Conservation (phyloP, 257 asterid genomes). For the Ocimum tenuiflorum region DNA sequence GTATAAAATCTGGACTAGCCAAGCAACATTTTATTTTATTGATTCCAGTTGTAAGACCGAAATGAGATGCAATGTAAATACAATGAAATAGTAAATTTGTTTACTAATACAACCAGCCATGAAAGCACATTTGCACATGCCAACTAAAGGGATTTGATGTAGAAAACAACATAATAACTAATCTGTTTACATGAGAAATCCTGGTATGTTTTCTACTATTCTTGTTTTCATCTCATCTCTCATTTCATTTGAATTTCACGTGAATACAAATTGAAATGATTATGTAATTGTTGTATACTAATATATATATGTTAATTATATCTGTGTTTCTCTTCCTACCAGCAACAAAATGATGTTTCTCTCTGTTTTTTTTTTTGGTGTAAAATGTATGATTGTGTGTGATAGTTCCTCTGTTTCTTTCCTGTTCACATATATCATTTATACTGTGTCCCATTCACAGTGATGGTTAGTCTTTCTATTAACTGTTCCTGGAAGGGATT, state of each 20-base stretch:
- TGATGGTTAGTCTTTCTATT: not conserved
- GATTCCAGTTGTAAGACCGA: not conserved
- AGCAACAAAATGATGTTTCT: not conserved
- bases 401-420: not conserved
- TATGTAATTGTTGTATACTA: not conserved
- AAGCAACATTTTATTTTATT: not conserved
- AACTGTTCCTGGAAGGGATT: slow-evolving; percentile 5
- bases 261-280: not conserved
- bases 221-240: not conserved
- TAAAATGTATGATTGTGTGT: not conserved
- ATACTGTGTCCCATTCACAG: not conserved
- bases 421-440: not conserved
- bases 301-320: not conserved
- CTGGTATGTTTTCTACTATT: not conserved
- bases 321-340: not conserved
- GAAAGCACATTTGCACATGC: not conserved
- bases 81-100: not conserved
- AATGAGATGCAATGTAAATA: not conserved
- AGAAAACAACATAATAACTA: not conserved
- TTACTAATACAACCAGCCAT: not conserved
- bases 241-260: not conserved
- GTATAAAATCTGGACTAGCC: not conserved
- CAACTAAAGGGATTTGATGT: not conserved
- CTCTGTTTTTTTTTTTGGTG: too few species aligned
- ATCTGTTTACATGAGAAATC: not conserved